Conservation (phyloP, 768 basidiomycete species). For the Hygrophorus russula region DNA sequence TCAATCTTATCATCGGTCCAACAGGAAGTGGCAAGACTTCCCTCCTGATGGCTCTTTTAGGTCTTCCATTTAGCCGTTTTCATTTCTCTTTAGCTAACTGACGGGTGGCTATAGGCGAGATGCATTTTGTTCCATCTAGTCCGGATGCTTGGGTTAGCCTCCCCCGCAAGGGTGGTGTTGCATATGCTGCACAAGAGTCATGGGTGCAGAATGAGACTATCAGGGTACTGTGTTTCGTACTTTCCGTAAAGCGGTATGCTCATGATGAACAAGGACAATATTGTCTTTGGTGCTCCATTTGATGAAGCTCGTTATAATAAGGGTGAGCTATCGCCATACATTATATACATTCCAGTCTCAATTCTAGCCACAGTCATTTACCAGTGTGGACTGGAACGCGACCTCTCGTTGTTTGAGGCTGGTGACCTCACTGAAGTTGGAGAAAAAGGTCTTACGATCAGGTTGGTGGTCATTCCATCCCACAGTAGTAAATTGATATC, state of each 20-base stretch:
- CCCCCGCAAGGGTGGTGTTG: constrained; percentile 52
- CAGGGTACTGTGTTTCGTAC: constrained; percentile 21
- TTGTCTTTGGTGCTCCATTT: constrained; percentile 68
- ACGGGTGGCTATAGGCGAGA: constrained; percentile 31
- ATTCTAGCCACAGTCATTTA: constrained; percentile 32
- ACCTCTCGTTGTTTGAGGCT: constrained; percentile 57
- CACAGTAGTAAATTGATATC: neutral
- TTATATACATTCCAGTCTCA: too few relatives aligned
- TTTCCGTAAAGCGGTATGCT: neutral
- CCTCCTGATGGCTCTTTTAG: constrained; percentile 13
- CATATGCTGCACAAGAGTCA: constrained; percentile 76
- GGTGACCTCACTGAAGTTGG: constrained; percentile 64
- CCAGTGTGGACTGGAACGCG: constrained; percentile 64
- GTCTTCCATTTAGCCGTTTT: constrained; percentile 3
- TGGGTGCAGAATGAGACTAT: constrained; percentile 83
- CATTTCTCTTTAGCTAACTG: neutral
- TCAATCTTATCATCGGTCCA: constrained; percentile 51
- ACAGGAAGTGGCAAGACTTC: constrained; percentile 58
- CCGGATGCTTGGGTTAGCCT: constrained; percentile 58
- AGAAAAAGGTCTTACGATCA: constrained; percentile 54
- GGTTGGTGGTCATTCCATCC: constrained; percentile 6
- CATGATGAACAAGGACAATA: constrained; percentile 45
- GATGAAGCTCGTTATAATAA: constrained; percentile 72
- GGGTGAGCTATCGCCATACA: constrained; percentile 8
- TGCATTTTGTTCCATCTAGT: constrained; percentile 46